Evolutionary conservation across 1,284 basidiomycete genomes (phyloP), one percentile per base, ranked within the genome.

Genomic region (Sporisorium iseilematis-ciliati): DNA sequence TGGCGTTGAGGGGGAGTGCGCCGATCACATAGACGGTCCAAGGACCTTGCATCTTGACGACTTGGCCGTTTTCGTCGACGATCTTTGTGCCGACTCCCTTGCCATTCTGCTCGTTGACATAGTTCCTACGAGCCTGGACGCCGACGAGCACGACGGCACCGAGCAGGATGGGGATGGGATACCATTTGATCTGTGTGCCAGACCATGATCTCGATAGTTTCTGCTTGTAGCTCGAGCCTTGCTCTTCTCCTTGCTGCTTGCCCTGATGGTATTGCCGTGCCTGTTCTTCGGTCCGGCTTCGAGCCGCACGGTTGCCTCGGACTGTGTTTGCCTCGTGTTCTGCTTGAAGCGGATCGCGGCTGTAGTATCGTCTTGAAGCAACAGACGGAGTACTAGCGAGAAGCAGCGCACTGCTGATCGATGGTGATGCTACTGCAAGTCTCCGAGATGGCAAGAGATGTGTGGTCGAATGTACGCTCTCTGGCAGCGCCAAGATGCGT

Each of bases 1-100:
- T 91, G 77, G 94, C 93, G 48, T 95, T 91, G 18, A 99, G 89
- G 0, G 96, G 96, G 4, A 99, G 90, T 7, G 95, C 95, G 57
- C 95, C 96, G 52, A 99, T 89, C 57, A 99, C 94, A 86, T 97
- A 93, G 26, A 98, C 95, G 87, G 97, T 93, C 95, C 96, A 97
- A 3, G 96, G 95, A 0, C 96, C 95, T 79, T 91, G 91, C 18
- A 94, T 88, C 67, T 89, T 90, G 64, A 97, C 78, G 11, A 84
- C 85, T 21, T 85, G 76, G 21, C 84, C 85, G 23, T 88, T 87
- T 71, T 94, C 92, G 11, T 94, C 90, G 57, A 91, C 89, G 20
- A 87, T 79, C 55, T 84, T 85, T 50, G 78, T 79, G 11, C 64
- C 71, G 25, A 64, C 67, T 14, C 61, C 73, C 38, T 63, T 73